Percentiles rank a stretch among this genome's conserved stretches.
These are phyloP conservation scores for Fonsecaea pedrosoi DNA, from an alignment of 2,329 filamentous ascomycete species.

Conservation along the genomic window DNA sequence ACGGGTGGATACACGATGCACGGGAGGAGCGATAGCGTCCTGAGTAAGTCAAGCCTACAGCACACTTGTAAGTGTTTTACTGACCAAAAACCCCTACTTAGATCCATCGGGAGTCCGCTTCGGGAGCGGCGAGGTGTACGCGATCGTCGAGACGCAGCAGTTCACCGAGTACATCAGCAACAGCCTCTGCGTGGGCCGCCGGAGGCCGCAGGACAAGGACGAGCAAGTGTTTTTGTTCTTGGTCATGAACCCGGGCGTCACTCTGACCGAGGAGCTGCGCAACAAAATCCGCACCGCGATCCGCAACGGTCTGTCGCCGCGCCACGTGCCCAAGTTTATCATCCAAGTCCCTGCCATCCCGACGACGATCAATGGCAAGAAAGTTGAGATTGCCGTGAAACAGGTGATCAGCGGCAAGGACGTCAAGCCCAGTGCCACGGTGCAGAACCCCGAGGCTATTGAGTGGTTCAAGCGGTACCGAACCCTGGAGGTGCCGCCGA, in stretches of 20 bases:
- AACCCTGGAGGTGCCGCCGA: too few species aligned
- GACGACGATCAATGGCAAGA: too few species aligned
- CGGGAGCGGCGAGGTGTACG: constrained; percentile 80
- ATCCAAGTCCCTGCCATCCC: too few species aligned
- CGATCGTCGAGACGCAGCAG: constrained; percentile 60
- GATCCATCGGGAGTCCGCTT: constrained; percentile 82
- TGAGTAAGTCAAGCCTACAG: too few species aligned
- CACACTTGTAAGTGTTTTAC: too few species aligned
- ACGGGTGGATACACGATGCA: constrained; percentile 60
- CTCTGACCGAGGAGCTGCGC: constrained; percentile 54
- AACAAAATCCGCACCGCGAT: constrained; percentile 68
- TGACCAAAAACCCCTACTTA: constrained; percentile 46
- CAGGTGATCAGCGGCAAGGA: too few species aligned
- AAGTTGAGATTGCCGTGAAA: too few species aligned
- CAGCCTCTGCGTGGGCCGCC: constrained; percentile 21
- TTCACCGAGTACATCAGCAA: constrained; percentile 2
- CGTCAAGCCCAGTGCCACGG: too few species aligned
- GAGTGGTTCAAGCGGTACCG: too few species aligned
- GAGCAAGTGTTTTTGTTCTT: constrained; percentile 33
- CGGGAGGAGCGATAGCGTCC: constrained; percentile 69
- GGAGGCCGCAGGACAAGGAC: constrained; percentile 11
- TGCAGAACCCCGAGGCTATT: too few species aligned
- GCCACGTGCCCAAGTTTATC: constrained; percentile 10
- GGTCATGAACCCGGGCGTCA: constrained; percentile 1
- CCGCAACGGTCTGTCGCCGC: constrained; percentile 65